These are phyloP conservation scores for Xylaria longipes DNA, from an alignment of 495 filamentous ascomycete species.

Conservation along the genomic window DNA sequence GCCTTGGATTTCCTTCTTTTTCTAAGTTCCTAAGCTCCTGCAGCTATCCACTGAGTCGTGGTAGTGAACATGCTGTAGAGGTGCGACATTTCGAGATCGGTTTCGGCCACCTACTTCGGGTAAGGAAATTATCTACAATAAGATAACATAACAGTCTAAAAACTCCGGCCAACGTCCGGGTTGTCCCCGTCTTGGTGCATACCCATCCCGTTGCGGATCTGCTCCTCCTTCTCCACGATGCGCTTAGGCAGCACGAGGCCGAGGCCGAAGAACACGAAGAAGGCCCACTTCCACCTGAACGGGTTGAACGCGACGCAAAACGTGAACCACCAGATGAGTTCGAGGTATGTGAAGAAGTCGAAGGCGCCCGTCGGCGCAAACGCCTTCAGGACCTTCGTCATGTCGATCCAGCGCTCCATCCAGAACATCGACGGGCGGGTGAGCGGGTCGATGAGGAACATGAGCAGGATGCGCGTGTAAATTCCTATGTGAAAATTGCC, in stretches of 20 bases:
- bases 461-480: conserved; percentile 82
- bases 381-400: conserved; percentile 76
- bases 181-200: conserved; percentile 33
- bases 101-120: too few species aligned
- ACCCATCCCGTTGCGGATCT: conserved; percentile 55
- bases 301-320: conserved; percentile 82
- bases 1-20: too few species aligned
- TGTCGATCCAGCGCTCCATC: conserved; percentile 88
- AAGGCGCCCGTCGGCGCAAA: conserved; percentile 73
- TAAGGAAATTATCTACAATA: too few species aligned
- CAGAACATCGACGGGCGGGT: conserved; percentile 70
- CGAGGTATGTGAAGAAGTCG: conserved; percentile 87
- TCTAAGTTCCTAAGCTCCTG: too few species aligned
- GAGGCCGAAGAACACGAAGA: conserved; percentile 81
- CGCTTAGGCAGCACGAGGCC: conserved; percentile 68
- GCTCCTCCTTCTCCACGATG: conserved; percentile 70
- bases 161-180: conserved; percentile 54
- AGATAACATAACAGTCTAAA: conserved; percentile 56
- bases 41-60: too few species aligned
- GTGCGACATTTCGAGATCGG: too few species aligned
- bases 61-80: too few species aligned
- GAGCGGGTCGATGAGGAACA: conserved; percentile 83
- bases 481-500: conserved; percentile 91
- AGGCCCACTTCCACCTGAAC: conserved; percentile 81
- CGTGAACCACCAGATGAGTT: conserved; percentile 84